Percentiles rank a stretch among this genome's conserved stretches.
Conservation (phyloP, 306 rosid genomes). For the Dicorynia guianensis region DNA sequence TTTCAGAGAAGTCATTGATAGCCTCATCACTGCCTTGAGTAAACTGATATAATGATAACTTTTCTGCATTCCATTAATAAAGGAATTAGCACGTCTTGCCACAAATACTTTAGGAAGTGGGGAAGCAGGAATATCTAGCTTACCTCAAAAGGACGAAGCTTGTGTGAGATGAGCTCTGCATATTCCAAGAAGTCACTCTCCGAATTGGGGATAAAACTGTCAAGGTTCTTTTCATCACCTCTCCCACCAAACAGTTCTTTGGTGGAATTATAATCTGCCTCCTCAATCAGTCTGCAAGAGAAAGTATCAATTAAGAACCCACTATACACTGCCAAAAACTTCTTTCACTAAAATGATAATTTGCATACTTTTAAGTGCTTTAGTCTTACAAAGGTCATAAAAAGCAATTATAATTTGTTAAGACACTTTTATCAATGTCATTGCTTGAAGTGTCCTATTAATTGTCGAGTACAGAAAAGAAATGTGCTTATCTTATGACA, state of each 20-base stretch:
- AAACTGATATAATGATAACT: conserved; percentile 78
- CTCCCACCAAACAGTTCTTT: conserved; percentile 73
- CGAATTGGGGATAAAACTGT: conserved; percentile 88
- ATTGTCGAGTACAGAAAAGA: neutral
- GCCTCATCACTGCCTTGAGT: conserved; percentile 82
- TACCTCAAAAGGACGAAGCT: conserved; percentile 76
- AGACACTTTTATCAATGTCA: conserved; percentile 8
- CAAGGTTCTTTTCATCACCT: conserved; percentile 77
- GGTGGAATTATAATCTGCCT: conserved; percentile 86
- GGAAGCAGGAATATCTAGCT: conserved; percentile 16
- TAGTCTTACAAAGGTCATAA: conserved; percentile 9
- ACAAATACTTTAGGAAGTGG: neutral
- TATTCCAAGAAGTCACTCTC: conserved; percentile 89
- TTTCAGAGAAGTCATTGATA: conserved; percentile 79
- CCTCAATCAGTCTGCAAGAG: conserved; percentile 78
- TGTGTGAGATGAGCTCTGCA: conserved; percentile 83
- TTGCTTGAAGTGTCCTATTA: neutral
- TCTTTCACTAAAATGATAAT: neutral
- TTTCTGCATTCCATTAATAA: conserved; percentile 66
- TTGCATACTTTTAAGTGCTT: neutral
- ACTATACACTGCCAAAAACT: neutral
- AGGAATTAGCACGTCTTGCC: conserved; percentile 31
- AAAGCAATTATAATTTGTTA: neutral
- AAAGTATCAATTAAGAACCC: conserved; percentile 13
- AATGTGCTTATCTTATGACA: neutral